A percentile compares a stretch with the other conserved stretches of the same genome.
These are phyloP conservation scores for Chernovozyma aurita DNA, from an alignment of 1,139 yeast species.

Conservation along the genomic window DNA sequence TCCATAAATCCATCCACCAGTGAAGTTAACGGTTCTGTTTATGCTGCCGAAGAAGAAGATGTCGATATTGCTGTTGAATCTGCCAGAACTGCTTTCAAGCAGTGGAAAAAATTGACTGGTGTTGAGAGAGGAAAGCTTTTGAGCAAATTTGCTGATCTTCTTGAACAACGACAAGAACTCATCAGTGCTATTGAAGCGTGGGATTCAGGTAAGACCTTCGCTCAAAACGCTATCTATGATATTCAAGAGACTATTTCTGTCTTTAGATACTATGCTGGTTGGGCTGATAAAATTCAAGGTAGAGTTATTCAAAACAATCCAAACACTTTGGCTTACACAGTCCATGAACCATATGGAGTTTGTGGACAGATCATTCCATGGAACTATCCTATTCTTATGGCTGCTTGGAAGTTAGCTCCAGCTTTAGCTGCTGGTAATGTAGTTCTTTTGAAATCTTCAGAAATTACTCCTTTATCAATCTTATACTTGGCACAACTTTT, in stretches of 20 bases:
- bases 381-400: constrained; percentile 59
- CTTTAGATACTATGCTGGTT: constrained; percentile 73
- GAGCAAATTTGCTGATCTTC: constrained; percentile 55
- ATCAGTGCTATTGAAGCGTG: constrained; percentile 69
- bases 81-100: constrained; percentile 65
- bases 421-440: constrained; percentile 68
- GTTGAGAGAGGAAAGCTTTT: constrained; percentile 52
- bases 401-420: constrained; percentile 60
- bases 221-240: constrained; percentile 49
- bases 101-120: constrained; percentile 44
- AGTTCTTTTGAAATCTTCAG: constrained; percentile 62
- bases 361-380: constrained; percentile 74
- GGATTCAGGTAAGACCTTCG: constrained; percentile 76
- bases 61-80: constrained; percentile 74
- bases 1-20: constrained; percentile 69
- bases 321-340: constrained; percentile 68
- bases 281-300: constrained; percentile 79
- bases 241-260: constrained; percentile 53
- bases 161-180: constrained; percentile 54
- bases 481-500: constrained; percentile 51
- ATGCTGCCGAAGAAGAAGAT: constrained; percentile 63
- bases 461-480: constrained; percentile 61
- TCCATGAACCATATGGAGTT: constrained; percentile 79
- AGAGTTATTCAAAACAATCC: constrained; percentile 63
- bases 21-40: constrained; percentile 59